Percentiles rank a stretch among this genome's conserved stretches.
Evolutionary conservation across 371 early-diverging fungal genomes (phyloP).

Genomic region (Thermomucor indicae-seudaticae): DNA sequence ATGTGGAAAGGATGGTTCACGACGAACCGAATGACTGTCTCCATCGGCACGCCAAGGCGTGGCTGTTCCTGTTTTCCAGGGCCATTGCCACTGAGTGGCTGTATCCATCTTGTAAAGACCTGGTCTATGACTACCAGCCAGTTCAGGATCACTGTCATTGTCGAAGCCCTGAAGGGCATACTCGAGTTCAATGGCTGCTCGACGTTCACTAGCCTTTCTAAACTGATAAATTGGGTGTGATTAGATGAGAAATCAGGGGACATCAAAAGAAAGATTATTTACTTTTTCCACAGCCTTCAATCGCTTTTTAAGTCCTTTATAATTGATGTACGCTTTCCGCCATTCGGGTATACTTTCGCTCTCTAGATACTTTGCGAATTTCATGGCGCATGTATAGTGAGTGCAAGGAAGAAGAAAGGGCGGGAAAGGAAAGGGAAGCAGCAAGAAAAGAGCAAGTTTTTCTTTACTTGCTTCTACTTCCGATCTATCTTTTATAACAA

Average conservation of each 20-base stretch:
- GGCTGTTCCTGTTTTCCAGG: constrained; percentile 10
- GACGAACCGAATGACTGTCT: constrained; percentile 1
- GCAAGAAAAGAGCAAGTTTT: background rate
- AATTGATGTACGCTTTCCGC: constrained; percentile 74
- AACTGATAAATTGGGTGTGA: constrained; percentile 14
- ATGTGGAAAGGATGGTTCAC: constrained; percentile 14
- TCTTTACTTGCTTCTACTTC: too few relatives aligned
- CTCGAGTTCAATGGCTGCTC: constrained; percentile 21
- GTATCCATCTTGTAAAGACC: constrained; percentile 6
- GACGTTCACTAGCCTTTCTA: constrained; percentile 17
- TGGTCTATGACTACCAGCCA: background rate
- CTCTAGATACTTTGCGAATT: constrained; percentile 77
- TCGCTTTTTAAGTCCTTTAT: constrained; percentile 66
- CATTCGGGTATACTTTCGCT: constrained; percentile 82
- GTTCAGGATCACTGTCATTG: constrained; percentile 11
- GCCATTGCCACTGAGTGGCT: constrained; percentile 10
- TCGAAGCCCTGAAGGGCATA: constrained; percentile 14
- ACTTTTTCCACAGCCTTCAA: constrained; percentile 60
- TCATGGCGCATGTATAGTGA: too few relatives aligned
- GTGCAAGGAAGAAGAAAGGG: background rate
- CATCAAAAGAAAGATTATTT: constrained; percentile 1
- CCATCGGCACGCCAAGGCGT: background rate
- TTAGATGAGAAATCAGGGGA: constrained; percentile 1
- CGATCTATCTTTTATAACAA: too few relatives aligned
- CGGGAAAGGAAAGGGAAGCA: background rate